Evolutionary conservation across 371 early-diverging fungal species (phyloP).

Genomic region (Syncephalastrum contaminatum): DNA sequence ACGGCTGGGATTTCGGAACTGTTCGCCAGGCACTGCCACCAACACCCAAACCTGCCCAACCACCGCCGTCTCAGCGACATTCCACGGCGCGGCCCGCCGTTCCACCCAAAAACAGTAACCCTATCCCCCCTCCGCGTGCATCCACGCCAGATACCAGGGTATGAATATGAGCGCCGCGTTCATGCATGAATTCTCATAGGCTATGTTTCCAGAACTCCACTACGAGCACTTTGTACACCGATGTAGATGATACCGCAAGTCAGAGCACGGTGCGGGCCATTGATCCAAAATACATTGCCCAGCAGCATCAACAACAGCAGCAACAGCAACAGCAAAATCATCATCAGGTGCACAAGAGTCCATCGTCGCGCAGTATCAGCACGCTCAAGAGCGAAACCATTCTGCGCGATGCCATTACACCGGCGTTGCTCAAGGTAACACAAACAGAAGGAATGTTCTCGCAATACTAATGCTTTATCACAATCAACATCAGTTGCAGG

Average conservation of each 20-base stretch:
- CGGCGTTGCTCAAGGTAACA: constrained; percentile 38
- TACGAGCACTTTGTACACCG: constrained; percentile 18
- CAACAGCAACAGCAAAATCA: constrained; percentile 18
- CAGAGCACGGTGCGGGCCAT: constrained; percentile 41
- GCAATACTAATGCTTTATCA: not conserved
- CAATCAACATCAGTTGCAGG: constrained; percentile 34
- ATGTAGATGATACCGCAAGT: constrained; percentile 19
- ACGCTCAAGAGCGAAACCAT: constrained; percentile 27
- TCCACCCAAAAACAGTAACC: not conserved
- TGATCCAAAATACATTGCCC: constrained; percentile 15
- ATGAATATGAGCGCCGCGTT: not conserved
- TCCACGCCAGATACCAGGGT: constrained; percentile 6
- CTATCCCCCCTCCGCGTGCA: too few species aligned
- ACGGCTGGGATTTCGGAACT: constrained; percentile 41
- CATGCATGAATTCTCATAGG: not conserved
- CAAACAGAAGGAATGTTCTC: constrained; percentile 1
- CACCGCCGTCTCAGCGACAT: constrained; percentile 28
- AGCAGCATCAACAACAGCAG: constrained; percentile 10
- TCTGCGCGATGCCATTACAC: constrained; percentile 31
- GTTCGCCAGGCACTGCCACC: constrained; percentile 42
- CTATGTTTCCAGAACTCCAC: not conserved
- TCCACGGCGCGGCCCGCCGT: constrained; percentile 14
- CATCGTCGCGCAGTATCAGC: constrained; percentile 38
- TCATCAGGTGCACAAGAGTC: constrained; percentile 19
- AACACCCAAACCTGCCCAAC: constrained; percentile 22